A percentile compares a stretch with the other conserved stretches of the same genome.
phyloP scores from a whole-genome alignment of 2,329 filamentous ascomycete species.

The Penicillium decumbens region DNA sequence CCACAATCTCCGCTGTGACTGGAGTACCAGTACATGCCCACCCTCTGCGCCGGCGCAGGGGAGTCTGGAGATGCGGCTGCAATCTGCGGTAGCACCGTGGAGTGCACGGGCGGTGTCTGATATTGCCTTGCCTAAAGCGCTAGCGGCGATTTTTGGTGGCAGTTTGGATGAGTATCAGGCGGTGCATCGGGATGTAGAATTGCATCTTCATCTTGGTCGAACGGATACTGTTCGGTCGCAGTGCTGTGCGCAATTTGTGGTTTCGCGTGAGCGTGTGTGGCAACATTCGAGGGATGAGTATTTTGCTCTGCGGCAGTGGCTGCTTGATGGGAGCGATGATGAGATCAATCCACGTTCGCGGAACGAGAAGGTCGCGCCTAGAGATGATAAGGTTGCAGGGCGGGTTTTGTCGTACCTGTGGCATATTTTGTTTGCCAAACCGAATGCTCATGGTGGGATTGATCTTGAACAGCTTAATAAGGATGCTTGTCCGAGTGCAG shows the following conservation, averaged over 20 bases:
- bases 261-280: conserved; percentile 46
- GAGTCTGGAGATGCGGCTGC: conserved; percentile 39
- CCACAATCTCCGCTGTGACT: conserved; percentile 50
- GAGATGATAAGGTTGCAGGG: conserved; percentile 43
- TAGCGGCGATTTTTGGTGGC: conserved; percentile 35
- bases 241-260: conserved; percentile 56
- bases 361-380: conserved; percentile 32
- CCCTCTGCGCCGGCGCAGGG: conserved; percentile 37
- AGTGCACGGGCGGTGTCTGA: conserved; percentile 42
- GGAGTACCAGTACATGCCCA: conserved; percentile 45
- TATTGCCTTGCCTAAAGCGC: conserved; percentile 33
- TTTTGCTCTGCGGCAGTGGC: conserved; percentile 51
- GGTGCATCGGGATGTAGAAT: conserved; percentile 5
- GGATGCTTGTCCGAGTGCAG: conserved; percentile 35
- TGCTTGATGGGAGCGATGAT: conserved; percentile 39
- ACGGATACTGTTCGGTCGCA: conserved; percentile 45
- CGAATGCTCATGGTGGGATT: conserved; percentile 21
- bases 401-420: conserved; percentile 49
- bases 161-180: conserved; percentile 33
- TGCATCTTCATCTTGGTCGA: conserved; percentile 39
- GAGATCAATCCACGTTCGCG: neutral
- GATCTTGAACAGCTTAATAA: conserved; percentile 38
- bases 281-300: conserved; percentile 50
- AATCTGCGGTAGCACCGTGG: conserved; percentile 41
- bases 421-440: conserved; percentile 46